Evolutionary conservation across 345 rosid genomes (phyloP).

Genomic region (Eutrema yunnanense): DNA sequence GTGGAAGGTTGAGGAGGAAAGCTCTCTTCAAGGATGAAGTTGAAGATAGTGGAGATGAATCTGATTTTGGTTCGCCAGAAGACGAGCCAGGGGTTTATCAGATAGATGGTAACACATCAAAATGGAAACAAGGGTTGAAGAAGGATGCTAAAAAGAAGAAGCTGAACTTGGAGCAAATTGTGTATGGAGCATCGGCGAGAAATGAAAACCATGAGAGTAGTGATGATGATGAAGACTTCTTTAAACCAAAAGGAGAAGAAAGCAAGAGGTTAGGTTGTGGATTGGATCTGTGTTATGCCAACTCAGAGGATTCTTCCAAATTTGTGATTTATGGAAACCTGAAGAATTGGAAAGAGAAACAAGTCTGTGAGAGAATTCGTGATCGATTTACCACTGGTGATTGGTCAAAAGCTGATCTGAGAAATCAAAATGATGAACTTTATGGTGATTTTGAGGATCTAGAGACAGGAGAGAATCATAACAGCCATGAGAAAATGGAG

Average conservation of each 20-base stretch:
- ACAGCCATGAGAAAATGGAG: conserved; percentile 21
- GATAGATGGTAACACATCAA: too few relatives aligned
- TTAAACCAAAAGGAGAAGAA: conserved; percentile 62
- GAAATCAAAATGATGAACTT: conserved; percentile 41
- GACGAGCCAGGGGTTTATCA: too few relatives aligned
- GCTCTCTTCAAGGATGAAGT: conserved; percentile 44
- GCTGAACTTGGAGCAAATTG: conserved; percentile 58
- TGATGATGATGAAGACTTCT: conserved; percentile 54
- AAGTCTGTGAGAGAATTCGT: conserved; percentile 52
- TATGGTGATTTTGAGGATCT: conserved; percentile 83
- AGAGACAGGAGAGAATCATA: conserved; percentile 62
- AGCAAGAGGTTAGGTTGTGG: conserved; percentile 40
- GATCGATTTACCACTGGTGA: conserved; percentile 74
- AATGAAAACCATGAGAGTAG: conserved; percentile 32
- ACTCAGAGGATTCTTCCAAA: conserved; percentile 59
- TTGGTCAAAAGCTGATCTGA: conserved; percentile 61
- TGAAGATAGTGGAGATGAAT: conserved; percentile 28
- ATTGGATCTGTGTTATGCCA: conserved; percentile 24
- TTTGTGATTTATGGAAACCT: conserved; percentile 32
- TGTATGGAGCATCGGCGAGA: conserved; percentile 46
- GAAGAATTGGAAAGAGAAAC: conserved; percentile 55
- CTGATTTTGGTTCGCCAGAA: too few relatives aligned
- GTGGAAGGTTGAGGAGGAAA: conserved; percentile 72
- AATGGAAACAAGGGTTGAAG: conserved; percentile 16
- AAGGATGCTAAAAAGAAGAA: conserved; percentile 32